Conservation (phyloP, 106 monocot genomes). For the Ottelia alismoides region DNA sequence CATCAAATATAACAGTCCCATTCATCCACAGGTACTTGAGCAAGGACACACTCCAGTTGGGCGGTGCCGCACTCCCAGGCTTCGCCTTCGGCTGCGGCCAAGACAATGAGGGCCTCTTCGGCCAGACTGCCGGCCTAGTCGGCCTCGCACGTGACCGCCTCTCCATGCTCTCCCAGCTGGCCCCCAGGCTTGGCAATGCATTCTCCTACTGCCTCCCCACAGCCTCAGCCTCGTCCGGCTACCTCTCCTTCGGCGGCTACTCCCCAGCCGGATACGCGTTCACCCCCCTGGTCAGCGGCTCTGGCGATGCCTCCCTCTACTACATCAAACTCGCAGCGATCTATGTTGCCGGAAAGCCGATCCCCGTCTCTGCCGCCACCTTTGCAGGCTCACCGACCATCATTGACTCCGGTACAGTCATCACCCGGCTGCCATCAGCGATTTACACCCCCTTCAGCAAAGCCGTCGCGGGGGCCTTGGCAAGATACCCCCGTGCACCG, state of each 20-base stretch:
- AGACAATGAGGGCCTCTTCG: constrained; percentile 90
- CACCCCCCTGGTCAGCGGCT: constrained; percentile 42
- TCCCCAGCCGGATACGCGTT: constrained; percentile 9
- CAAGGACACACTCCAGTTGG: constrained; percentile 44
- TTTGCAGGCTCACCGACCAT: constrained; percentile 38
- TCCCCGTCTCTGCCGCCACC: constrained; percentile 19
- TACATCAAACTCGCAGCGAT: constrained; percentile 30
- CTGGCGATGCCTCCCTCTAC: constrained; percentile 38
- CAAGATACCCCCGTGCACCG: constrained; percentile 15
- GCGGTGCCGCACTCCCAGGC: constrained; percentile 7
- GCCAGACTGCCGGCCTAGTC: constrained; percentile 61
- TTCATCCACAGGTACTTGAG: too few relatives aligned
- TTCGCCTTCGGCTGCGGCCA: constrained; percentile 84
- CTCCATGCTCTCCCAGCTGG: constrained; percentile 52
- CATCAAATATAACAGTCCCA: too few relatives aligned
- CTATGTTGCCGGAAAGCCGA: constrained; percentile 12
- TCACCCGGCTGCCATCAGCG: constrained; percentile 41
- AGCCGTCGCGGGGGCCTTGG: constrained; percentile 26
- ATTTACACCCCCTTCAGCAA: constrained; percentile 43
- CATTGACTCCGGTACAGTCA: constrained; percentile 75
- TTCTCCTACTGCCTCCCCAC: constrained; percentile 97
- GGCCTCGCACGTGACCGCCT: constrained; percentile 62
- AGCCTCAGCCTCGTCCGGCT: constrained; percentile 34
- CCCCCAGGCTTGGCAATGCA: constrained; percentile 20
- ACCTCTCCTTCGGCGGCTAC: constrained; percentile 38